A percentile compares a stretch with the other conserved stretches of the same genome.
Evolutionary conservation across 1,284 basidiomycete species (phyloP).

Genomic region (Pseudozyma pruni): DNA sequence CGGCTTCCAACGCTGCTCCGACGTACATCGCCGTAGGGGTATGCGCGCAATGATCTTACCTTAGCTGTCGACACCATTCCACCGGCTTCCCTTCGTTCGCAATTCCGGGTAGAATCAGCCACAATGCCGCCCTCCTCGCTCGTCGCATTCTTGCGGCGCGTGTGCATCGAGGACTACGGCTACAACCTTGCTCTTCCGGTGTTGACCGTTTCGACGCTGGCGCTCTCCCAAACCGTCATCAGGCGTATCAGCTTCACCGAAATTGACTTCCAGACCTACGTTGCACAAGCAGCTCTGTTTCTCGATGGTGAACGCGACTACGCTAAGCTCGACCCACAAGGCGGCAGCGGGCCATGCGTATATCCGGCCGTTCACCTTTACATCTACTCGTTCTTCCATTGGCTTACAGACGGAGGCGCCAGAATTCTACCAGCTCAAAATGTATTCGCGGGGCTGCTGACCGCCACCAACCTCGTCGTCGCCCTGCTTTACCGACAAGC

Average conservation of each 20-base stretch:
- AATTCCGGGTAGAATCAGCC: neutral
- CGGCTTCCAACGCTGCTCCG: neutral
- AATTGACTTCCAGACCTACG: constrained; percentile 95
- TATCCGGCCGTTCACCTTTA: constrained; percentile 95
- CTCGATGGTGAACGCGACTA: constrained; percentile 87
- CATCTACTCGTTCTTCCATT: constrained; percentile 80
- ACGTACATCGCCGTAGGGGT: no score
- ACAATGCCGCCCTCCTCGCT: constrained; percentile 19
- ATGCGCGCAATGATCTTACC: constrained; percentile 11
- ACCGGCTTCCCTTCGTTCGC: neutral
- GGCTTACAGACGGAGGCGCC: constrained; percentile 74
- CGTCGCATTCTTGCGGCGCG: constrained; percentile 27
- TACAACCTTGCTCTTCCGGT: constrained; percentile 32
- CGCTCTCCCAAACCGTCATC: constrained; percentile 26
- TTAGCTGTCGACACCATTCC: neutral
- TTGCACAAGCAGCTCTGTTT: constrained; percentile 84
- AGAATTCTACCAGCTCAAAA: constrained; percentile 73
- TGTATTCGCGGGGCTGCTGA: constrained; percentile 51
- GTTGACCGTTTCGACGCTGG: constrained; percentile 18
- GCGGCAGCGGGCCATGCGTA: constrained; percentile 92
- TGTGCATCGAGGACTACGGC: constrained; percentile 34
- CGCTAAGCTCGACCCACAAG: constrained; percentile 75
- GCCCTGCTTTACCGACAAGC: constrained; percentile 52
- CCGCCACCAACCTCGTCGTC: constrained; percentile 45
- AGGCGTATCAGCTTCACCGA: constrained; percentile 75